Base-by-base conservation (phyloP, 2,329 filamentous ascomycete species). In the Mollisiaceae sp. region DNA sequence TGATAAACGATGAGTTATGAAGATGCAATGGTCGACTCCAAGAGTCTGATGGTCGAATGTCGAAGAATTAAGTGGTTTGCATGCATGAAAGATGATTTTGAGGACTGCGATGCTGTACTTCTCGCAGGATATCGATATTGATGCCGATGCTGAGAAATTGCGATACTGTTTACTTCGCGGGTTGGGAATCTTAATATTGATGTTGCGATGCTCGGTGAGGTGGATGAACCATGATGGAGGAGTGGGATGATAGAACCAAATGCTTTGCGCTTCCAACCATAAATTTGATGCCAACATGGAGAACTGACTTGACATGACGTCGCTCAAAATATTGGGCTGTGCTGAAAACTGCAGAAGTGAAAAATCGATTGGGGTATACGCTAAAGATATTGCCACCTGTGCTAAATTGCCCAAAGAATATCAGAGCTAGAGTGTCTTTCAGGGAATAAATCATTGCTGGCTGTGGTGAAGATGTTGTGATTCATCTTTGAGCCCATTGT, bases 401-500 rank as follows among this genome's bases (percentile, higher is more conserved):
- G 24, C 27, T 59, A 18, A 36, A 54, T 20, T 38, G 20, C n/a
- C 50, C 50, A 18, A 8, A 38, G 9, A 24, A 39, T 38, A 39
- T 8, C 20, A 57, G 50, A 8, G 22, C 22, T 27, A 6, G 52
- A 56, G 36, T 18, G 4, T 14, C 32, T 27, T 55, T 27, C 50
- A 38, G 5, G 38, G 27, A 12, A 39, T 2, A 27, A 35, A 24
- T 59, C 36, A 58, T 27, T 61, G 36, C 18, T 65, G 43, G 15
- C 35, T 15, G 22, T 65, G 63, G n/a, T 61, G 63, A 38, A 50
- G 50, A 41, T 65, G 64, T 22, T 65, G 64, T 39, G 57, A 59
- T n/a, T 66, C 64, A 35, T 66, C 60, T 35, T 66, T 66, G 47
- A 66, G 15, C 4, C 41, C 59, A 8, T 63, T 58, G 12, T 27